Evolutionary conservation across 2,329 filamentous ascomycete genomes (phyloP).

Genomic region (Seiridium cupressi): DNA sequence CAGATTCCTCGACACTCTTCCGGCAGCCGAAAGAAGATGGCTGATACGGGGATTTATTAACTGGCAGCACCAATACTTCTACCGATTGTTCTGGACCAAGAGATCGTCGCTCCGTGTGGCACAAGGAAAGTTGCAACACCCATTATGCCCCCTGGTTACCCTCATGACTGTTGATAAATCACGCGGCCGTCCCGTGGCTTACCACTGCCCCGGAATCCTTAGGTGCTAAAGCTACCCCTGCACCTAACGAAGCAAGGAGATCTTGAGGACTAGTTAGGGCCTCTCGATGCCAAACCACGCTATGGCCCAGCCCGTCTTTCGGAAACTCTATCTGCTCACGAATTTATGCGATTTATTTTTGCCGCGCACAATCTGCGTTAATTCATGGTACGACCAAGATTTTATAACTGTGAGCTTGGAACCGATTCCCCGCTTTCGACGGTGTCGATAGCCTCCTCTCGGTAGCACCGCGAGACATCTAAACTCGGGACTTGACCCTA

Average conservation of each 20-base stretch:
- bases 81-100: conserved; percentile 4
- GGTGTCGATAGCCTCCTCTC: too few species aligned
- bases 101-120: background rate
- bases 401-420: too few species aligned
- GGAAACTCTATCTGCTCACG: too few species aligned
- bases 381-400: too few species aligned
- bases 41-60: background rate
- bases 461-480: too few species aligned
- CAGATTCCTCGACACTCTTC: background rate
- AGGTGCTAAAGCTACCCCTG: background rate
- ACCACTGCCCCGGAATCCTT: conserved; percentile 1
- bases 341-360: too few species aligned
- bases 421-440: too few species aligned
- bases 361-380: too few species aligned
- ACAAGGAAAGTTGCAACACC: conserved; percentile 1
- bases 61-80: background rate
- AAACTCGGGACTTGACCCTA: too few species aligned
- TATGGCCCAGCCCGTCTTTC: too few species aligned
- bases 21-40: background rate
- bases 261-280: background rate
- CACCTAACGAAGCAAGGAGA: background rate
- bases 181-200: conserved; percentile 5
- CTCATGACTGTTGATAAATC: background rate
- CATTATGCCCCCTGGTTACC: background rate
- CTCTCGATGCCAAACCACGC: too few species aligned